phyloP scores from a whole-genome alignment of 805 yeast species.

The Candida stauntonica region DNA sequence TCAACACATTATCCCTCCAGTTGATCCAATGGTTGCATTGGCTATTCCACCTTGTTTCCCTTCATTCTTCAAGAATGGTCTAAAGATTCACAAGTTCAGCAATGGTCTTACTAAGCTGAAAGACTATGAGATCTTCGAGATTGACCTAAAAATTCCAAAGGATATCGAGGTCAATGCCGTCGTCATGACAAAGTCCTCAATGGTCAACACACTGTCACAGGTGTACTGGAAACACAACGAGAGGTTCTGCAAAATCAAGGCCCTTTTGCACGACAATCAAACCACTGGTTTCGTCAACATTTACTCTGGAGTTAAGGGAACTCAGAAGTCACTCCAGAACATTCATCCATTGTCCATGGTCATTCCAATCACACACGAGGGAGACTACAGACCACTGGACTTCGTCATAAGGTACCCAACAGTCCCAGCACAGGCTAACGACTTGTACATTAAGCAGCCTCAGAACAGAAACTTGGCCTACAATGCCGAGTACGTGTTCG shows the following conservation, averaged over 20 bases:
- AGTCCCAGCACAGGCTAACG: conserved; percentile 62
- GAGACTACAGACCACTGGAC: conserved; percentile 55
- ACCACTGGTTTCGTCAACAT: conserved; percentile 69
- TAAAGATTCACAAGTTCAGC: conserved; percentile 65
- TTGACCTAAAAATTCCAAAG: conserved; percentile 66
- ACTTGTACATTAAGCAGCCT: conserved; percentile 80
- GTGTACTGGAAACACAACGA: conserved; percentile 61
- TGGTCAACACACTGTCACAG: conserved; percentile 68
- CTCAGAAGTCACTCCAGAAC: conserved; percentile 51
- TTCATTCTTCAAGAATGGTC: conserved; percentile 57
- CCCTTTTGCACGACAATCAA: conserved; percentile 67
- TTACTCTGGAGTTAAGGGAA: conserved; percentile 63
- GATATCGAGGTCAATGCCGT: conserved; percentile 65
- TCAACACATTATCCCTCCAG: conserved; percentile 84
- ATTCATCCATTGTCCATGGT: conserved; percentile 68
- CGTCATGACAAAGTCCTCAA: conserved; percentile 41
- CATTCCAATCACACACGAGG: conserved; percentile 71
- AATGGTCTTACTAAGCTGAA: conserved; percentile 68
- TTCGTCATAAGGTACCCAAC: conserved; percentile 74
- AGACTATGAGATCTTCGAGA: conserved; percentile 76
- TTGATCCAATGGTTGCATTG: conserved; percentile 72
- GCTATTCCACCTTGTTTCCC: conserved; percentile 87
- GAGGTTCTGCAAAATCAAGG: conserved; percentile 75
- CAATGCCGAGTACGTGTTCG: conserved; percentile 61
- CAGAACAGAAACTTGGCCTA: conserved; percentile 60